Conservation (phyloP, 2,329 filamentous ascomycete species). For the Penicillium sp. region DNA sequence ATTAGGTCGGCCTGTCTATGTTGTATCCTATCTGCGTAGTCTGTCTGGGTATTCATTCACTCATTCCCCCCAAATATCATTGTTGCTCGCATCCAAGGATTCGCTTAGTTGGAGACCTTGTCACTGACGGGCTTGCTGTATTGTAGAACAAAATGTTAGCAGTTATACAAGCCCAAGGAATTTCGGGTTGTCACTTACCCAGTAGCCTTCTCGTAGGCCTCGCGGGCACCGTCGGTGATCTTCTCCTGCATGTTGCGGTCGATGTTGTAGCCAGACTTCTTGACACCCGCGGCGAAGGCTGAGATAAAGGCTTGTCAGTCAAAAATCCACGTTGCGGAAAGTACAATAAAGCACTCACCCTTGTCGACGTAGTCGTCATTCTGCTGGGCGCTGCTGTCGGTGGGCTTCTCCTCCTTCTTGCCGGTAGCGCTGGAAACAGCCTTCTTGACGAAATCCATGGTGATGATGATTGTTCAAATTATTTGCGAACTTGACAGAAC, state of each 20-base stretch:
- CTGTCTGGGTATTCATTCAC: conserved; percentile 2
- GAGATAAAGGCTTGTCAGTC: background rate
- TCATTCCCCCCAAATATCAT: background rate
- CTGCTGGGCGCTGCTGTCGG: background rate
- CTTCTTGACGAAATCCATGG: conserved; percentile 6
- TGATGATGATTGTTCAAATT: background rate
- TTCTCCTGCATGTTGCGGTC: conserved; percentile 3
- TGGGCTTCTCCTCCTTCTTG: background rate
- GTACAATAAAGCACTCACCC: background rate
- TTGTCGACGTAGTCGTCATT: conserved; percentile 6
- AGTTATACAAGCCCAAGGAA: background rate
- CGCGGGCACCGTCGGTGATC: conserved; percentile 4
- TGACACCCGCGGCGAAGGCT: background rate
- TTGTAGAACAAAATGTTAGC: background rate
- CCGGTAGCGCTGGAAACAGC: background rate
- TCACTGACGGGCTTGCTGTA: background rate
- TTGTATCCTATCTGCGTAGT: background rate
- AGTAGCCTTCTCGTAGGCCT: conserved; percentile 2
- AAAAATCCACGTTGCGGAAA: no score
- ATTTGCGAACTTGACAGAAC: background rate
- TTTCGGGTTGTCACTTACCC: background rate
- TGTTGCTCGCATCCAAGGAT: background rate
- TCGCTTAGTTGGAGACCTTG: conserved; percentile 2
- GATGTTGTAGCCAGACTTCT: conserved; percentile 3
- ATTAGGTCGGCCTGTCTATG: background rate